These are phyloP conservation scores for Colletotrichum theobromicola DNA, from an alignment of 2,329 filamentous ascomycete genomes.

Conservation along the genomic window DNA sequence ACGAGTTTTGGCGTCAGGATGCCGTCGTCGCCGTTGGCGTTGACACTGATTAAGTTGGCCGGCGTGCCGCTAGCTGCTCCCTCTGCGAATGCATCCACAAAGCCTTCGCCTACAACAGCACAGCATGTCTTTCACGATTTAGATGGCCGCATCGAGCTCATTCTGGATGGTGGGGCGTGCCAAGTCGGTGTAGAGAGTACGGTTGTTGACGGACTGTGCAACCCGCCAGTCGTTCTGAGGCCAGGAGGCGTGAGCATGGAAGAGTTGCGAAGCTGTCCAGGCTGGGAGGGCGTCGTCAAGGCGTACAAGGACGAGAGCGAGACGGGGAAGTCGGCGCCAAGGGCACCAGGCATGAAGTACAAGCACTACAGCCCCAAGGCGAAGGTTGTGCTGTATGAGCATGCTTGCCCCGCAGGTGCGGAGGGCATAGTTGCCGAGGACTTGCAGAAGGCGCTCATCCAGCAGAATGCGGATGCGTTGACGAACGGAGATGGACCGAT, in stretches of 20 bases:
- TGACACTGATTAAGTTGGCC: slow-evolving; percentile 82
- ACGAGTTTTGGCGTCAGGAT: slow-evolving; percentile 88
- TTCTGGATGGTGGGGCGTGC: slow-evolving; percentile 88
- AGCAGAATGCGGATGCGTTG: slow-evolving; percentile 12
- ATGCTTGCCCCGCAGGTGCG: slow-evolving; percentile 39
- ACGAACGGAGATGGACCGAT: slow-evolving; percentile 25
- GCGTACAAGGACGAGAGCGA: slow-evolving; percentile 82
- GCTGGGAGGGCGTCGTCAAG: slow-evolving; percentile 80
- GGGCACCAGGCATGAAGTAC: slow-evolving; percentile 98
- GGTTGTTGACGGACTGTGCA: slow-evolving; percentile 87
- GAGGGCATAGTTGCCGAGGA: slow-evolving; percentile 42
- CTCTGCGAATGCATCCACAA: slow-evolving; percentile 92
- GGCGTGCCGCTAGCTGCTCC: slow-evolving; percentile 86
- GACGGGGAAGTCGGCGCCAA: slow-evolving; percentile 67
- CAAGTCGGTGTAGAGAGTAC: slow-evolving; percentile 94
- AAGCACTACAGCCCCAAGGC: slow-evolving; percentile 96
- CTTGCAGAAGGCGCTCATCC: slow-evolving; percentile 27
- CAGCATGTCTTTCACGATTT: slow-evolving; percentile 89
- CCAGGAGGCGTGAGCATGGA: slow-evolving; percentile 89
- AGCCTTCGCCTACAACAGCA: slow-evolving; percentile 89
- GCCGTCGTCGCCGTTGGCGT: slow-evolving; percentile 83
- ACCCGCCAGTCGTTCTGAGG: slow-evolving; percentile 80
- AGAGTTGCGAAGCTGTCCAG: slow-evolving; percentile 72
- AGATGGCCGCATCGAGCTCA: slow-evolving; percentile 79
- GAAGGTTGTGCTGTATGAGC: slow-evolving; percentile 81